Evolutionary conservation across 2,329 filamentous ascomycete species (phyloP).

Genomic region (Metarhizium album): DNA sequence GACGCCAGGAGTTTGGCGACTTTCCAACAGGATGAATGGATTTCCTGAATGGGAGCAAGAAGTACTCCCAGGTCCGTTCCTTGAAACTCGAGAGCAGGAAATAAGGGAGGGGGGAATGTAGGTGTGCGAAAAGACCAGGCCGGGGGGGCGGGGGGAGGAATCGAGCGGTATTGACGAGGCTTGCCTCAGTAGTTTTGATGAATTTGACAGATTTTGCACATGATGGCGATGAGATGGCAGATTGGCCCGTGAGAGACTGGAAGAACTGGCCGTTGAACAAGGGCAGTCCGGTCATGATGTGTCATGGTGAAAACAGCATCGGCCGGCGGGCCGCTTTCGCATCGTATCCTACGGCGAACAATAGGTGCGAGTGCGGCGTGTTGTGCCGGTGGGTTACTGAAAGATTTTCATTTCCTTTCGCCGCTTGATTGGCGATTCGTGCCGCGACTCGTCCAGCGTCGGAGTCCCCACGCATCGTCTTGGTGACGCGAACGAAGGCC

Average conservation of each 20-base stretch:
- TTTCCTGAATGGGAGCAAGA: background rate
- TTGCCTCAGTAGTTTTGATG: slow-evolving; percentile 4
- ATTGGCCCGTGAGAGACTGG: background rate
- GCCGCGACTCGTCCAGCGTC: too few relatives aligned
- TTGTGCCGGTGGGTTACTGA: too few relatives aligned
- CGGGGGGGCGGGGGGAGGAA: background rate
- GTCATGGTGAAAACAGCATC: background rate
- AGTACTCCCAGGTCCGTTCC: background rate
- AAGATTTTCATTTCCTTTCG: too few relatives aligned
- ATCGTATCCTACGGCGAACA: too few relatives aligned
- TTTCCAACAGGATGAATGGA: background rate
- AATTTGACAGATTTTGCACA: background rate
- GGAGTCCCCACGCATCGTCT: too few relatives aligned
- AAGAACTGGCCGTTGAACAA: background rate
- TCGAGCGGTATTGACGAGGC: slow-evolving; percentile 1
- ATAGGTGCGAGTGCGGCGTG: too few relatives aligned
- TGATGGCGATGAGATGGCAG: background rate
- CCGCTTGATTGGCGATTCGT: too few relatives aligned
- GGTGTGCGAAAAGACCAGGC: background rate
- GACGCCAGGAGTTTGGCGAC: background rate
- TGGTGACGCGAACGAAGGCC: too few relatives aligned
- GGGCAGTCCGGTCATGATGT: background rate
- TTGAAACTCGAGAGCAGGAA: background rate
- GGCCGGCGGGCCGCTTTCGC: too few relatives aligned
- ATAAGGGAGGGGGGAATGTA: background rate